Evolutionary conservation across 495 filamentous ascomycete genomes (phyloP).

Genomic region (Trichoderma parareesei): DNA sequence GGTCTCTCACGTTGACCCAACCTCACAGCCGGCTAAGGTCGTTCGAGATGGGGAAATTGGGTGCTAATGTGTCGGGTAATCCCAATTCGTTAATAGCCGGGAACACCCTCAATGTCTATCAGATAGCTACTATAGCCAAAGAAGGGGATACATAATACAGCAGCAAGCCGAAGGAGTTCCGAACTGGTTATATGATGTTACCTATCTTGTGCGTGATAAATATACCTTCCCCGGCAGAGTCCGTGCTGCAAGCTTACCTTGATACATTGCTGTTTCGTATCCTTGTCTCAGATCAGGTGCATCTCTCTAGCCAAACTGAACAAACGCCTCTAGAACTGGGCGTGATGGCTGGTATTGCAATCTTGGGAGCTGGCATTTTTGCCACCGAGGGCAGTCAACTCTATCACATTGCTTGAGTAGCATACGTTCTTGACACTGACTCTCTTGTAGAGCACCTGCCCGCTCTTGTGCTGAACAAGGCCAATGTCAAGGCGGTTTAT

Average conservation of each 20-base stretch:
- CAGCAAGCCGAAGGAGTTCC: not conserved
- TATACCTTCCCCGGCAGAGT: not conserved
- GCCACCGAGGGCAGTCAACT: slow-evolving; percentile 35
- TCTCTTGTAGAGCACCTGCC: slow-evolving; percentile 31
- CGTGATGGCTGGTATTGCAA: slow-evolving; percentile 34
- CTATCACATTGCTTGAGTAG: slow-evolving; percentile 10
- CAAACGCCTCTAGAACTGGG: not conserved
- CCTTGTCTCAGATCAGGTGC: no score
- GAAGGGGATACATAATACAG: no score
- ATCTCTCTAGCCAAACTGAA: not conserved
- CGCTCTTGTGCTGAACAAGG: slow-evolving; percentile 34
- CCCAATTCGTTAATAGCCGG: not conserved
- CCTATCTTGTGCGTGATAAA: not conserved
- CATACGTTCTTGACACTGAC: not conserved
- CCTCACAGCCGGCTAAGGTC: not conserved
- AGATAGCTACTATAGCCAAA: not conserved
- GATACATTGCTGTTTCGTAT: not conserved
- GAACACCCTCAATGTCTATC: not conserved
- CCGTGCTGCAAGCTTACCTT: not conserved
- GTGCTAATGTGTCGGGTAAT: not conserved
- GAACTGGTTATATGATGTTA: not conserved
- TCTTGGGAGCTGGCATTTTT: slow-evolving; percentile 57
- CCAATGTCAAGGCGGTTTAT: slow-evolving; percentile 53
- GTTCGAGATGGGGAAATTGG: not conserved
- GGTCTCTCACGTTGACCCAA: not conserved